Conservation (phyloP, 129 eudicot species). For the Arctium lappa region DNA sequence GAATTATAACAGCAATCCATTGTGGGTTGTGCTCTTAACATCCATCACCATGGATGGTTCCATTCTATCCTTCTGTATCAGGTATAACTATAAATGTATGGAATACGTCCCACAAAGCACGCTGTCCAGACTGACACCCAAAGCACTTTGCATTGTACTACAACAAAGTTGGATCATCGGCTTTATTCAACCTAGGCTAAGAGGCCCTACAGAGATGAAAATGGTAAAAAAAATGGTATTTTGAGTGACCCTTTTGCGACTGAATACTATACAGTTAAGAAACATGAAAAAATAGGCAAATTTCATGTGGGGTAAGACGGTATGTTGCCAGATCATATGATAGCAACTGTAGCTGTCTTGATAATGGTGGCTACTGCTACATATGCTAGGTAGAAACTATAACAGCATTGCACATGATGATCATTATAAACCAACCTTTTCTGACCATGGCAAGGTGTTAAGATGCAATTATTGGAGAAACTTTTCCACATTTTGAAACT, state of each 20-base stretch:
- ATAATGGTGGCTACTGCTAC: background rate
- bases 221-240: background rate
- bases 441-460: background rate
- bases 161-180: background rate
- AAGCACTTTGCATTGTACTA: slow-evolving; percentile 9
- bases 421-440: slow-evolving; percentile 4
- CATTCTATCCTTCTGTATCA: background rate
- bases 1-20: background rate
- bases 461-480: slow-evolving; percentile 2
- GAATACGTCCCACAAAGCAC: background rate
- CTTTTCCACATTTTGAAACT: slow-evolving; percentile 7
- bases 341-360: background rate
- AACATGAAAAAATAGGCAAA: background rate
- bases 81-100: background rate
- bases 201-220: slow-evolving; percentile 5
- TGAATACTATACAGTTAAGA: background rate
- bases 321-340: slow-evolving; percentile 14
- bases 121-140: background rate
- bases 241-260: background rate
- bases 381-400: background rate
- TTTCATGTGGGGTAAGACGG: background rate
- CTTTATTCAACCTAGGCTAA: background rate
- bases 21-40: background rate
- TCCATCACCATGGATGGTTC: background rate
- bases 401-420: slow-evolving; percentile 20